phyloP scores from a whole-genome alignment of 345 rosid species.

The Salix purpurea region DNA sequence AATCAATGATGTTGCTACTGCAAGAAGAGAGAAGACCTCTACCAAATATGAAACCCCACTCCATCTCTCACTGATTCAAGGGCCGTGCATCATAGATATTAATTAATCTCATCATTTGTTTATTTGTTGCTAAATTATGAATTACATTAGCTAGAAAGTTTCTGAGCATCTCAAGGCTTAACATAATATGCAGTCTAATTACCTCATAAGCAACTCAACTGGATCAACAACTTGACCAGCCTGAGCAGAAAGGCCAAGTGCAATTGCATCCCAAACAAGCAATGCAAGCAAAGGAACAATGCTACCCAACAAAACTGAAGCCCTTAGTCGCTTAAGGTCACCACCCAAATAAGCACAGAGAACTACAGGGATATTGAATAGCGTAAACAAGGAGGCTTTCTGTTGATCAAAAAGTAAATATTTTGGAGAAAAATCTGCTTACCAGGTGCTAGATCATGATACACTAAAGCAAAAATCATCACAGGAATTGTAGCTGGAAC shows the following conservation, averaged over 20 bases:
- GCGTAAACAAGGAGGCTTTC: slow-evolving; percentile 1
- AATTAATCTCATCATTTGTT: not conserved
- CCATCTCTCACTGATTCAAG: slow-evolving; percentile 43
- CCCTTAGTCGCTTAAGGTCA: slow-evolving; percentile 46
- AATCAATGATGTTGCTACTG: slow-evolving; percentile 53
- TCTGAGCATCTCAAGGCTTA: not conserved
- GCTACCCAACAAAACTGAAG: slow-evolving; percentile 51
- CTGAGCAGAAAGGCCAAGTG: slow-evolving; percentile 42
- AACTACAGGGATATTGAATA: slow-evolving; percentile 33
- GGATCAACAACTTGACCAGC: slow-evolving; percentile 45
- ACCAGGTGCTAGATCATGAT: slow-evolving; percentile 61
- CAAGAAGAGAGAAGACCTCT: slow-evolving; percentile 59
- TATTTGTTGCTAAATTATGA: not conserved
- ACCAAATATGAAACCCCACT: slow-evolving; percentile 51
- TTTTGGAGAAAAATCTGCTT: not conserved
- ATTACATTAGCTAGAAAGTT: not conserved
- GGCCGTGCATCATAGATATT: not conserved
- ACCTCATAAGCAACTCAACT: slow-evolving; percentile 49
- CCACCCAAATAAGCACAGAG: slow-evolving; percentile 63
- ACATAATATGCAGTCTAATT: not conserved
- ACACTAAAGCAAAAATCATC: slow-evolving; percentile 55
- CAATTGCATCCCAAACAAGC: slow-evolving; percentile 56
- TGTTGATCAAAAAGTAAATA: not conserved
- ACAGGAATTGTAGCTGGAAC: slow-evolving; percentile 57
- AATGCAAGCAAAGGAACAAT: slow-evolving; percentile 49